phyloP scores from a whole-genome alignment of 2,329 filamentous ascomycete genomes.

The Xenoacremonium recifei region DNA sequence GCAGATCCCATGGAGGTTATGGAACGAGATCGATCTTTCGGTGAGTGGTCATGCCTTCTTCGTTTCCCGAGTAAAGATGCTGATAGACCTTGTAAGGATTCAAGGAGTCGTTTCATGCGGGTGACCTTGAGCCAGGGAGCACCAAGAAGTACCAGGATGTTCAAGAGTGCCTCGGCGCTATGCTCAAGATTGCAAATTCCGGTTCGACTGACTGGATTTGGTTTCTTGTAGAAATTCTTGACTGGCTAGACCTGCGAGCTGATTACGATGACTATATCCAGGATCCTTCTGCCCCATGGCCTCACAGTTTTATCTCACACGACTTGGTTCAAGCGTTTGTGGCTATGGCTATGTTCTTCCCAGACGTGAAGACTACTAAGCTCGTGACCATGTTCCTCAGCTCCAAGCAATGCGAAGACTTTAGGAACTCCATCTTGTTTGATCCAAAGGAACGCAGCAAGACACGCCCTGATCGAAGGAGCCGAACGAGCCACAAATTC shows the following conservation, averaged over 20 bases:
- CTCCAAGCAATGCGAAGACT: conserved; percentile 11
- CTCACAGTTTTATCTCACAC: conserved; percentile 23
- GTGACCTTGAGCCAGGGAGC: conserved; percentile 24
- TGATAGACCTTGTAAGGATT: conserved; percentile 12
- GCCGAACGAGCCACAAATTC: conserved; percentile 22
- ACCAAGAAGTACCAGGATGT: conserved; percentile 16
- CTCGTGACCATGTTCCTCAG: conserved; percentile 17
- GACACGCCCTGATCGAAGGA: conserved; percentile 18
- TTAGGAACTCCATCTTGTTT: conserved; percentile 20
- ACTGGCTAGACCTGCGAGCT: conserved; percentile 20
- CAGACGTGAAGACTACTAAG: conserved; percentile 4
- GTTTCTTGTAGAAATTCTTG: conserved; percentile 19
- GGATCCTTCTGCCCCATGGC: conserved; percentile 19
- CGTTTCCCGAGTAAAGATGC: accelerated
- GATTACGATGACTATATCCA: conserved; percentile 14
- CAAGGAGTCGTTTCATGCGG: conserved; percentile 25
- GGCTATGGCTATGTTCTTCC: conserved; percentile 27
- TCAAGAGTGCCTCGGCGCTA: conserved; percentile 13
- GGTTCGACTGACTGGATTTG: conserved; percentile 23
- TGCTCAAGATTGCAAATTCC: conserved; percentile 10
- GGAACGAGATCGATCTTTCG: conserved; percentile 22
- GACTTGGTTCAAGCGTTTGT: conserved; percentile 24
- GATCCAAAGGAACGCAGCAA: conserved; percentile 17
- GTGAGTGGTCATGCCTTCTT: conserved; percentile 9
- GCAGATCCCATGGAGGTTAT: conserved; percentile 19